Conservation (phyloP, 2,329 filamentous ascomycete species). For the Pseudopithomyces maydicus region DNA sequence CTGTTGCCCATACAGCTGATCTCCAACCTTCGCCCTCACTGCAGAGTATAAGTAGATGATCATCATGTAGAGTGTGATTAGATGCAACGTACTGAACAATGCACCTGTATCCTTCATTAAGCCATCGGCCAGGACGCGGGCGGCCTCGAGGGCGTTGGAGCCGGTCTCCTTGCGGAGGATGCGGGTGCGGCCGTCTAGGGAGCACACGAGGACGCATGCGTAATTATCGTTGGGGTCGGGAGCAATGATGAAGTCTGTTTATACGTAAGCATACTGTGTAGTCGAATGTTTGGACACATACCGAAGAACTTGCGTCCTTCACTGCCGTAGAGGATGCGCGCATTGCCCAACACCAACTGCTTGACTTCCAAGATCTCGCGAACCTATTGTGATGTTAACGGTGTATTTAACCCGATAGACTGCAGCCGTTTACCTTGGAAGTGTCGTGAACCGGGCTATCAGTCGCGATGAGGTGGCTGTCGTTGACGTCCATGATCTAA, state of each 20-base stretch:
- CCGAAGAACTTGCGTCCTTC: conserved; percentile 32
- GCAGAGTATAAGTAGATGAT: neutral
- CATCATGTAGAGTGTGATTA: neutral
- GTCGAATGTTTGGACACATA: neutral
- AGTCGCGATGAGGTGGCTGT: neutral
- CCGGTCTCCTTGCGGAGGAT: conserved; percentile 73
- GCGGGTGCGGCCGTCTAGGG: conserved; percentile 77
- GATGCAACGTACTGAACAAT: conserved; percentile 22
- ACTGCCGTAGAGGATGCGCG: conserved; percentile 34
- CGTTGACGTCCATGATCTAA: conserved; percentile 3
- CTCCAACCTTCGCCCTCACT: conserved; percentile 26
- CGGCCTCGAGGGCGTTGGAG: conserved; percentile 69
- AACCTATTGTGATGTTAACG: conserved; percentile 45
- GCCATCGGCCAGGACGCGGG: conserved; percentile 20
- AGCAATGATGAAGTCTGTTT: conserved; percentile 23
- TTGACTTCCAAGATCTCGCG: conserved; percentile 49
- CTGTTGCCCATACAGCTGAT: conserved; percentile 21
- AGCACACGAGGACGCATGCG: conserved; percentile 93
- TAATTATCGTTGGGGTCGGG: conserved; percentile 60
- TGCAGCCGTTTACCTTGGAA: conserved; percentile 4
- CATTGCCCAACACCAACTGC: conserved; percentile 24
- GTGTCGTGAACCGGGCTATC: conserved; percentile 8
- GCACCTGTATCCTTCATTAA: conserved; percentile 27
- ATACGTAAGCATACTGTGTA: conserved; percentile 1
- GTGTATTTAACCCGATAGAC: neutral